Base-by-base conservation (phyloP, 768 basidiomycete species). In the Russula dissimulans region DNA sequence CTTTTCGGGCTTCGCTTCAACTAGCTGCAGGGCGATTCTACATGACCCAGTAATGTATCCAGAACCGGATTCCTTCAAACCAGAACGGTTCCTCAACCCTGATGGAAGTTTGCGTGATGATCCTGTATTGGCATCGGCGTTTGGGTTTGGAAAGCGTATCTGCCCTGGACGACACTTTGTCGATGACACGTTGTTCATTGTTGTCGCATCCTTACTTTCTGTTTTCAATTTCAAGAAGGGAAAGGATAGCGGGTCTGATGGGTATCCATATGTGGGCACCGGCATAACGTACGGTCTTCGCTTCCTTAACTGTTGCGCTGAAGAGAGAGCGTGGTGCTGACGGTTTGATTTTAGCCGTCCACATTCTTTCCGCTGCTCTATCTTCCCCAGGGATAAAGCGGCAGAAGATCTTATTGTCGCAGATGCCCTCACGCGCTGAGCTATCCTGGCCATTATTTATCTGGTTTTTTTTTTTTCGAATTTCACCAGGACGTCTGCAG, bases 311-410 rank as follows among this genome's bases (percentile, higher is more conserved):
- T 38, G 36, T 38, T 38, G 36, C 22, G 22, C 22, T 36, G 15
- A 12, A 14, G 38, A 17, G 10, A 12, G 1, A 6, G 22, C 22
- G 22, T 26, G 22, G 22, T 26, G 26, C 29, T 29, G 11, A 47
- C 34, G 8, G 32, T n/a, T 17, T 6, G n/a, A 2, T 14, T 4
- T 17, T 5, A 60, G 59, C 42, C 45, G 47, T 15, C 59, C 59
- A 7, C 32, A 17, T 6, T 36, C 34, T 7, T 36, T 36, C 34
- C 34, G 34, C 10, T 36, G 34, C 34, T 36, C 34, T 36, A 36
- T 36, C 34, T 1, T 36, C 34, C 47, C 61, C 10, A 90, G 97
- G 76, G 91, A 94, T 78, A 79, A 82, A 62, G 85, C 84, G 66
- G 76, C 82, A 53, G n/a, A 34, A 61, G 60, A 61, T 36, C 26